These are phyloP conservation scores for Uronychia setigera DNA, from an alignment of 73 alveolate species.

Conservation along the genomic window DNA sequence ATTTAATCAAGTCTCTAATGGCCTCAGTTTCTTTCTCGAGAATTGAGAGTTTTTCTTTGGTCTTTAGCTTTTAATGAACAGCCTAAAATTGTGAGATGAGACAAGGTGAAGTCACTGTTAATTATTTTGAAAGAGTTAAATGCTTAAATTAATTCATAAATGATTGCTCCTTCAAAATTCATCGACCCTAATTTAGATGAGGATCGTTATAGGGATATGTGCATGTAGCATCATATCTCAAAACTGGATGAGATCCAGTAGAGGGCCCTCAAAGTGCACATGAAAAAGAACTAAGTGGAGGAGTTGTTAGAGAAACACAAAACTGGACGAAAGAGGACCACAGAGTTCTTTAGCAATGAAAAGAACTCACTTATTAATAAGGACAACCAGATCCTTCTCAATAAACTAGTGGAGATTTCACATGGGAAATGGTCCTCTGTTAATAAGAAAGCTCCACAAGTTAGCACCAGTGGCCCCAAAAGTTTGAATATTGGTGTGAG, in stretches of 20 bases:
- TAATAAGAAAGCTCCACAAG: conserved; percentile 20
- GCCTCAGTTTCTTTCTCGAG: no score
- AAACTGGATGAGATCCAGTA: conserved; percentile 10
- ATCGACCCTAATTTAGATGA: conserved; percentile 17
- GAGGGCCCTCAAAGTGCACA: neutral
- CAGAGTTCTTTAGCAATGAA: conserved; percentile 46
- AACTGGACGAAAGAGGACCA: conserved; percentile 27
- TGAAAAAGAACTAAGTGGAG: conserved; percentile 4
- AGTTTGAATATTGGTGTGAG: conserved; percentile 41
- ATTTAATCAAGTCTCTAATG: no score
- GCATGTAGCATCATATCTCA: conserved; percentile 9
- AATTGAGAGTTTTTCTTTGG: no score
- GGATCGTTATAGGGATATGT: conserved; percentile 1
- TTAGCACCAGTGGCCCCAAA: conserved; percentile 23
- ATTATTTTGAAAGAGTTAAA: no score
- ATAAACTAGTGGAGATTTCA: conserved; percentile 35
- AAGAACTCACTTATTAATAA: conserved; percentile 25
- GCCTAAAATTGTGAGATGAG: no score
- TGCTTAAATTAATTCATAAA: no score
- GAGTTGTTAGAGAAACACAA: neutral
- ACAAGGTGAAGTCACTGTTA: no score
- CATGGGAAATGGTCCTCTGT: conserved; percentile 48
- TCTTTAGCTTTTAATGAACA: no score
- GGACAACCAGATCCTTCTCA: conserved; percentile 30
- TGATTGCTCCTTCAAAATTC: conserved; percentile 27